These are phyloP conservation scores for Aspergillus fructus DNA, from an alignment of 2,329 filamentous ascomycete genomes.

Conservation along the genomic window DNA sequence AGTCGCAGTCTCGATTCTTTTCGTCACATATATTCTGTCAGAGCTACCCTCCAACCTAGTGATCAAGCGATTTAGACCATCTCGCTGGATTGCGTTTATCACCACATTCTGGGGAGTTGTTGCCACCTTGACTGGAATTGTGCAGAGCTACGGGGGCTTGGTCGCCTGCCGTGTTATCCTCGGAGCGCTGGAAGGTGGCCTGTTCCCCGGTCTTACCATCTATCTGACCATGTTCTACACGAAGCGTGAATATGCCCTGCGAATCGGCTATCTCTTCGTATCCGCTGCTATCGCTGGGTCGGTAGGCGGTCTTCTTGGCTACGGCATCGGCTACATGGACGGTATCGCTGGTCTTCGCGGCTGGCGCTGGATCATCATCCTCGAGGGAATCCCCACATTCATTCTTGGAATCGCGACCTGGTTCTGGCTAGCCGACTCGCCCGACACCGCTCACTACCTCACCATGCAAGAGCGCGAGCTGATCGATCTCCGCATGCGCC, in stretches of 20 bases:
- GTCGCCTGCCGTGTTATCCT: constrained; percentile 10
- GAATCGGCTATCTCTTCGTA: constrained; percentile 14
- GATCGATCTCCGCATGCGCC: constrained; percentile 10
- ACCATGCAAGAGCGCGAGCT: constrained; percentile 8
- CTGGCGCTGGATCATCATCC: constrained; percentile 15
- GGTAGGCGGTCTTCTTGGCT: constrained; percentile 6
- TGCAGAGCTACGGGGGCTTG: constrained; percentile 1
- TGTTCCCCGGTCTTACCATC: constrained; percentile 12
- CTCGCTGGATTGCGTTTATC: constrained; percentile 13
- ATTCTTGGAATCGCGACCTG: constrained; percentile 8
- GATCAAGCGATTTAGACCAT: constrained; percentile 10
- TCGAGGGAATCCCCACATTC: constrained; percentile 11
- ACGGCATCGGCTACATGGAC: constrained; percentile 14
- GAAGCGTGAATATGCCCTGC: constrained; percentile 10
- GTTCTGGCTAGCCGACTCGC: constrained; percentile 9
- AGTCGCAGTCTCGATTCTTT: constrained; percentile 8
- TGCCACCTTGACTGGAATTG: constrained; percentile 7
- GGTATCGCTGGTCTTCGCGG: constrained; percentile 9
- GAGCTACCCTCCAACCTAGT: constrained; percentile 12
- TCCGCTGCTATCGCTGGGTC: constrained; percentile 12
- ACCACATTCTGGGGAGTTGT: constrained; percentile 10
- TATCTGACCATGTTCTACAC: constrained; percentile 13
- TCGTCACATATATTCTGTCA: constrained; percentile 12
- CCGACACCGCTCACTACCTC: constrained; percentile 7
- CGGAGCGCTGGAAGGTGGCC: constrained; percentile 5